phyloP scores from a whole-genome alignment of 139 green algal species.

The Diplosphaera chodatii region DNA sequence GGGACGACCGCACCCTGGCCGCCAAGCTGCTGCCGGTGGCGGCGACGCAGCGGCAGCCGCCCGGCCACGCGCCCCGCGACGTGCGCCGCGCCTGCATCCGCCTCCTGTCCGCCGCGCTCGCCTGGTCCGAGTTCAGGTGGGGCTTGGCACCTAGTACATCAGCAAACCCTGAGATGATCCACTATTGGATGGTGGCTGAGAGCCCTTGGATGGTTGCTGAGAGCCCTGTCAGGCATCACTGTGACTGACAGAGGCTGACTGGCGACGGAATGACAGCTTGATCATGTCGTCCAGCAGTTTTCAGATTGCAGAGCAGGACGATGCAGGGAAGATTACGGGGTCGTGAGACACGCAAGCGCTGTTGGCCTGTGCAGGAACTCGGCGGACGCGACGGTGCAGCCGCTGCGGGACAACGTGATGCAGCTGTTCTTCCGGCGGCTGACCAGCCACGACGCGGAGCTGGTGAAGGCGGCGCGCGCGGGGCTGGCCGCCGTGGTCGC shows the following conservation, averaged over 20 bases:
- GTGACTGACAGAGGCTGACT: too few relatives aligned
- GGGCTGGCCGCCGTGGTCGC: constrained; percentile 25
- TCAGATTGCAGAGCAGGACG: too few relatives aligned
- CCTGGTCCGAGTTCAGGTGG: constrained; percentile 58
- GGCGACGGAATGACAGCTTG: too few relatives aligned
- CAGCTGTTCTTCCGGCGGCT: constrained; percentile 60
- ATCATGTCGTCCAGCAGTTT: too few relatives aligned
- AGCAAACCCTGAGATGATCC: too few relatives aligned
- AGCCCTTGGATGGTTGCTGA: too few relatives aligned
- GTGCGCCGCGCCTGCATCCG: constrained; percentile 72
- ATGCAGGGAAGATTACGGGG: too few relatives aligned
- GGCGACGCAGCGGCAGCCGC: not conserved
- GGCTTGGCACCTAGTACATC: too few relatives aligned
- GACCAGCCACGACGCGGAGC: constrained; percentile 23
- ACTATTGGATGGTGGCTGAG: too few relatives aligned
- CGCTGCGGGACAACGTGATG: constrained; percentile 51
- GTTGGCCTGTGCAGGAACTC: constrained; percentile 6
- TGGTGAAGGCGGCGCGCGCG: constrained; percentile 6
- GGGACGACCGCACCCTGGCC: constrained; percentile 34
- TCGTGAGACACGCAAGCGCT: too few relatives aligned
- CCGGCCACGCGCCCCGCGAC: constrained; percentile 21
- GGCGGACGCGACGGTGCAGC: constrained; percentile 3
- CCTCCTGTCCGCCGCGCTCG: constrained; percentile 67
- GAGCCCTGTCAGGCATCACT: too few relatives aligned
- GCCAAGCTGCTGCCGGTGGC: constrained; percentile 7